A percentile compares a stretch with the other conserved stretches of the same genome.
Evolutionary conservation across 257 asterid species (phyloP).

Genomic region (Leonotis leonurus): DNA sequence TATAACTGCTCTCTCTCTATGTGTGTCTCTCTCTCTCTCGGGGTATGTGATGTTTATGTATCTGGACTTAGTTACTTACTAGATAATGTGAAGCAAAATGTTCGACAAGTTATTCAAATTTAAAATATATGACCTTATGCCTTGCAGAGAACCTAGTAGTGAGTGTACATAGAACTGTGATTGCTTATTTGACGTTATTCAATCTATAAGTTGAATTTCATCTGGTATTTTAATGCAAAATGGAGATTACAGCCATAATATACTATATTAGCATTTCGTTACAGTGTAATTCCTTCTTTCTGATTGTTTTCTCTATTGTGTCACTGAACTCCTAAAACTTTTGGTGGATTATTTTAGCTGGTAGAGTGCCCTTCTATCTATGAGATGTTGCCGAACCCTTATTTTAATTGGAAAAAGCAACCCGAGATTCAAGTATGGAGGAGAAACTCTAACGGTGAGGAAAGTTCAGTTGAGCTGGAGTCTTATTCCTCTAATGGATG

Average conservation of each 20-base stretch:
- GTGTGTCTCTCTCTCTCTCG: background rate
- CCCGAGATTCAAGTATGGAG: slow-evolving; percentile 75
- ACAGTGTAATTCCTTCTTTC: background rate
- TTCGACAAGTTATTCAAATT: background rate
- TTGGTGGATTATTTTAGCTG: slow-evolving; percentile 29
- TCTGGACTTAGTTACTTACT: background rate
- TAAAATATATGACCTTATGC: background rate
- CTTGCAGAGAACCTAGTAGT: background rate
- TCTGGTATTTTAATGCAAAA: background rate
- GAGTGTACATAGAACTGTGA: background rate
- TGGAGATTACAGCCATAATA: background rate
- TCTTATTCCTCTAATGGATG: slow-evolving; percentile 44
- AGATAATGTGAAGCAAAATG: background rate
- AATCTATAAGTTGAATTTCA: background rate
- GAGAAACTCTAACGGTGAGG: slow-evolving; percentile 41
- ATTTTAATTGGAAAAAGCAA: slow-evolving; percentile 71
- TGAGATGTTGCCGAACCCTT: slow-evolving; percentile 72
- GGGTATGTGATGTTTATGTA: background rate
- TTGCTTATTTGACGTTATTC: background rate
- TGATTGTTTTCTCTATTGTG: background rate
- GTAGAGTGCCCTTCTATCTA: slow-evolving; percentile 85
- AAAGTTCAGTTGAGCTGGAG: slow-evolving; percentile 42
- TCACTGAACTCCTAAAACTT: slow-evolving; percentile 1
- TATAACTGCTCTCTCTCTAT: background rate
- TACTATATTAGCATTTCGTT: background rate